Base-by-base conservation (phyloP, 1,139 yeast species). In the Lodderomyces pseudojiufengensis region DNA sequence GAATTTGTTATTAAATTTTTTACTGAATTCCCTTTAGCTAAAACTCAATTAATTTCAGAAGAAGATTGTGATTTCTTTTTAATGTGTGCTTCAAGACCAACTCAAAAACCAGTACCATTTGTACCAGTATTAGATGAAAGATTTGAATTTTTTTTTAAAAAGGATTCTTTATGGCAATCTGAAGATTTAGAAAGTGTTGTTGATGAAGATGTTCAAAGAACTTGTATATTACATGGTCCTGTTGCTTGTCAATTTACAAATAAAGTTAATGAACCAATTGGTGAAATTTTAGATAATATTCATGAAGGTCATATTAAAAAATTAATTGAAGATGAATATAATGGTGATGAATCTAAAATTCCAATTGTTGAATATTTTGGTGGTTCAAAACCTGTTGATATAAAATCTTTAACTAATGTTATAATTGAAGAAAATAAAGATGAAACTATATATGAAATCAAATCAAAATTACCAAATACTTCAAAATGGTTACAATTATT, bases 111-210 rank as follows among this genome's bases (percentile, higher is more conserved):
- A 30, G 97, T 88, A 58, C 98, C 98, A 45, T 92, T 92, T 55
- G 90, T 92, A 50, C 99, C 99, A 34, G 84, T 87, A 21, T 75
- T 92, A 61, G 95, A 94, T 57, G 95, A 86, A 50, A 84, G 87
- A 68, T 88, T 92, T 55, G 97, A 92, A 63, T 83, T 82, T 58
- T 92, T 85, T 77, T 94, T 92, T 78, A 92, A 92, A 80, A 92
- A 92, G 72, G 99, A 92, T 65, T 90, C 97, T 33, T 76, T 92
- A 59, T 92, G 98, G 98, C 99, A 92, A 75, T 85, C 96, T 25
- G 98, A 92, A 72, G 94, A 87, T 59, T 76, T 92, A 56, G 97
- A 90, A 61, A 86, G 97, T 45, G 97, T 92, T 55, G 92, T 86
- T 47, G 98, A 76, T 51, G 90, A 84, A 57, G 99, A 92, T 62